Evolutionary conservation across 2,329 filamentous ascomycete species (phyloP), one percentile per base, ranked within the genome.

Genomic region (Pseudogymnoascus destructans): DNA sequence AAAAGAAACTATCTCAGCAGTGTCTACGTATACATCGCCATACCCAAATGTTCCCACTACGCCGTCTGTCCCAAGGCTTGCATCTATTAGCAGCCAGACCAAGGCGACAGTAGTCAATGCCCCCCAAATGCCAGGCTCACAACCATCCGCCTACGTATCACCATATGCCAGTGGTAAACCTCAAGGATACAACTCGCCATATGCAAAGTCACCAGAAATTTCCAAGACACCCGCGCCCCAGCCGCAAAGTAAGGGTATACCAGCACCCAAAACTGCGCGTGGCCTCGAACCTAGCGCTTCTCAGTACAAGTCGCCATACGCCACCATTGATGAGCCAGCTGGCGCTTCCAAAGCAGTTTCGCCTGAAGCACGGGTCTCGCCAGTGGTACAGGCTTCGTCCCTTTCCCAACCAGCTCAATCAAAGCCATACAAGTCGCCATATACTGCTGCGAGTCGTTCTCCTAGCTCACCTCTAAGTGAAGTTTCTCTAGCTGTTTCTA

Each of bases 401-500:
- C 9, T 52, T 57, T 36, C 57, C n/a, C 30, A 46, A 21, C 11
- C 57, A 40, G 35, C 27, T 36, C 36, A 42, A 42, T 27, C 32
- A 5, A 42, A 57, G 36, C 55, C 52, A 38, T 59, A 59, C 52
- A 57, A 27, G 30, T 59, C 57, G n/a, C 57, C 57, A 19, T 59
- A 59, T 57, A 4, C 19, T 19, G 21, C 32, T 49, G 58, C 58
- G 17, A 59, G 56, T 35, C 15, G 54, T 25, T 27, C 55, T 21
- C 17, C 55, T 40, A 46, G 23, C 21, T 25, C 27, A 49, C 25
- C 35, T 46, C 54, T 63, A 9, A 60, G 62, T 27, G 59, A 56
- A 13, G 49, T 58, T 7, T 42, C 57, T n/a, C 61, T 62, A 30
- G 60, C 69, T 21, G 21, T 63, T 25, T 64, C 63, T 38, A 55